A percentile compares a stretch with the other conserved stretches of the same genome.
phyloP scores from a whole-genome alignment of 1,284 basidiomycete genomes.

The Mrakiaceae sp. region DNA sequence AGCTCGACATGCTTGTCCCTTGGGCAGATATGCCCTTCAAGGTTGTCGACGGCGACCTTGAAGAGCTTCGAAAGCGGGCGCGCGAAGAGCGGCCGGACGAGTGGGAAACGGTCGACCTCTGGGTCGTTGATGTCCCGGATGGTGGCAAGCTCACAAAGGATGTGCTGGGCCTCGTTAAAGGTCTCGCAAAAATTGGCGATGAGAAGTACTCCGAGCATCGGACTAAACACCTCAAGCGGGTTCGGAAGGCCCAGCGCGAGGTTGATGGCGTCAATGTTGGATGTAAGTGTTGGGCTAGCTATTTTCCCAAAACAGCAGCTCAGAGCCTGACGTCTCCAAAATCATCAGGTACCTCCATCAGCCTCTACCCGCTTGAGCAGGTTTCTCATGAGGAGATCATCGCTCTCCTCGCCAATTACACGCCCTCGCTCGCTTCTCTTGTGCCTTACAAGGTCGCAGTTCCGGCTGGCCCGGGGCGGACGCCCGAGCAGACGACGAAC shows the following conservation, averaged over 20 bases:
- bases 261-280: slow-evolving; percentile 19
- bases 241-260: slow-evolving; percentile 44
- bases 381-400: slow-evolving; percentile 22
- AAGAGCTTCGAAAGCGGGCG: slow-evolving; percentile 11
- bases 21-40: slow-evolving; percentile 6
- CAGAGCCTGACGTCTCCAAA: not conserved
- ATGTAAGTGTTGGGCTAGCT: not conserved
- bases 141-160: slow-evolving; percentile 45
- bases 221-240: slow-evolving; percentile 62
- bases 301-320: not conserved
- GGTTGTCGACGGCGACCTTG: slow-evolving; percentile 10
- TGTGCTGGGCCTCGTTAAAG: slow-evolving; percentile 50
- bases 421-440: slow-evolving; percentile 35
- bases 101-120: slow-evolving; percentile 34
- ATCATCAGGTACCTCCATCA: slow-evolving; percentile 18
- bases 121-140: slow-evolving; percentile 74
- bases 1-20: slow-evolving; percentile 2
- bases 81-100: slow-evolving; percentile 8
- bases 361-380: slow-evolving; percentile 25
- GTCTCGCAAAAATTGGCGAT: slow-evolving; percentile 38
- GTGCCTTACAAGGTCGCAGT: slow-evolving; percentile 50
- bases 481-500: slow-evolving; percentile 49
- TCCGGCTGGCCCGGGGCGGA: slow-evolving; percentile 60
- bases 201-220: slow-evolving; percentile 49
- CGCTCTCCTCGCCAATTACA: slow-evolving; percentile 31